Base-by-base conservation (phyloP, 2,329 filamentous ascomycete genomes). In the Fusarium coicis region DNA sequence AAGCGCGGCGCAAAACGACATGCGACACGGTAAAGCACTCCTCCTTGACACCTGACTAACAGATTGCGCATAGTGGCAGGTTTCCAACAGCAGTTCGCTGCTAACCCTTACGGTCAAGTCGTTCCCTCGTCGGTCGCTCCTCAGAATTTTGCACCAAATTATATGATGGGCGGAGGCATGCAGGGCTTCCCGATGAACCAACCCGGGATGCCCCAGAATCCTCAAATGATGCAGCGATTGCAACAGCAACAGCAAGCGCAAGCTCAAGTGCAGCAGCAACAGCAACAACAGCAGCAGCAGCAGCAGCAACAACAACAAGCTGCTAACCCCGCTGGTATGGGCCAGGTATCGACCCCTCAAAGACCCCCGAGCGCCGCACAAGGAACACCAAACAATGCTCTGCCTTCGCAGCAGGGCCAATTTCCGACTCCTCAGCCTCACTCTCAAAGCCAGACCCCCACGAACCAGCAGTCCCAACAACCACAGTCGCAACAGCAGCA, bases 61-160 rank as follows among this genome's bases (percentile, higher is more conserved):
- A 53, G 28, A 40, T 50, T 58, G 39, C 39, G 39, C 54, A 37
- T 56, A 89, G 88, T 90, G 85, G 81, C 87, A 74, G 90, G 87
- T 72, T 90, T 89, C 72, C 83, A 88, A 32, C 87, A 89, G 44
- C 88, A 89, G 58, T 91, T 89, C 74, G 86, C 87, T 30, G 85
- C 83, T 76, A 86, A 87, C 40, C 86, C 89, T 10, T 91, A 91
- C 77, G 88, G 87, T 68, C 81, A 86, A 75, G 84, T 86, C 73
- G 82, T 88, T 77, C 84, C 87, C 26, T 83, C 84, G 54, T 83
- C 87, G 42, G 84, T 84, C 72, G 83, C 82, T 47, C 85, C 85
- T 14, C 88, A 88, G 56, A 89, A 87, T 79, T 91, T 90, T 76
- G 73, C 76, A 19, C 81, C 80, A 49, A 81, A 80, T 64, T 83